phyloP scores from a whole-genome alignment of 371 early-diverging fungal species.

The Zychaea mexicana region DNA sequence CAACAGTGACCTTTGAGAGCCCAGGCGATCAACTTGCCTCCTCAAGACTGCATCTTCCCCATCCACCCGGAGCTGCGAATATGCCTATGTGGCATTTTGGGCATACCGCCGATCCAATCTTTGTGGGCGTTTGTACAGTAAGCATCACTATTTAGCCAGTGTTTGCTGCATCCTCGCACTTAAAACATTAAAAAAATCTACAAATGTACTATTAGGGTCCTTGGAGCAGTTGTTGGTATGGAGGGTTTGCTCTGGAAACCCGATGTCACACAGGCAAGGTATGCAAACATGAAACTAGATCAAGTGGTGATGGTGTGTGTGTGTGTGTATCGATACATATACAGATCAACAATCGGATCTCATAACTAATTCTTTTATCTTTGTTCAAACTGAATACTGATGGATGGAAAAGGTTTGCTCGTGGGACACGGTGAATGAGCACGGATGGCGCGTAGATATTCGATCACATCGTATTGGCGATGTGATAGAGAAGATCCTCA shows the following conservation, averaged over 20 bases:
- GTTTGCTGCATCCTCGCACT: no score
- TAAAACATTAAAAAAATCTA: not conserved
- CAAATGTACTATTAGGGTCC: conserved; percentile 52
- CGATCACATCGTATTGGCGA: conserved; percentile 77
- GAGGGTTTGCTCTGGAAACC: conserved; percentile 91
- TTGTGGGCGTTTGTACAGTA: conserved; percentile 84
- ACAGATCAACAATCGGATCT: no score
- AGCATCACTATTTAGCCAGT: no score
- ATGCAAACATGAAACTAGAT: no score
- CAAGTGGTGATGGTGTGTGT: no score
- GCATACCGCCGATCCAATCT: conserved; percentile 93
- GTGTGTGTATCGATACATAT: no score
- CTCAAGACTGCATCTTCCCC: conserved; percentile 77
- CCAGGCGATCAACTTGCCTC: conserved; percentile 90
- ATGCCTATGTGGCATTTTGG: conserved; percentile 92
- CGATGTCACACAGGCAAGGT: conserved; percentile 56
- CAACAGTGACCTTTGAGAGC: conserved; percentile 86
- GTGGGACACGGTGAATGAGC: conserved; percentile 70
- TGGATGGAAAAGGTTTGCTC: conserved; percentile 60
- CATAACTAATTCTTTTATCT: no score
- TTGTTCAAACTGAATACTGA: no score
- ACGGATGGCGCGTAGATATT: conserved; percentile 76
- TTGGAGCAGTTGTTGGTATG: conserved; percentile 80
- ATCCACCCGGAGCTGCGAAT: conserved; percentile 50
- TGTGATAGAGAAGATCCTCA: conserved; percentile 82